Evolutionary conservation across 2,329 filamentous ascomycete species (phyloP), one percentile per base, ranked within the genome.

Genomic region (Penicillium sp.): DNA sequence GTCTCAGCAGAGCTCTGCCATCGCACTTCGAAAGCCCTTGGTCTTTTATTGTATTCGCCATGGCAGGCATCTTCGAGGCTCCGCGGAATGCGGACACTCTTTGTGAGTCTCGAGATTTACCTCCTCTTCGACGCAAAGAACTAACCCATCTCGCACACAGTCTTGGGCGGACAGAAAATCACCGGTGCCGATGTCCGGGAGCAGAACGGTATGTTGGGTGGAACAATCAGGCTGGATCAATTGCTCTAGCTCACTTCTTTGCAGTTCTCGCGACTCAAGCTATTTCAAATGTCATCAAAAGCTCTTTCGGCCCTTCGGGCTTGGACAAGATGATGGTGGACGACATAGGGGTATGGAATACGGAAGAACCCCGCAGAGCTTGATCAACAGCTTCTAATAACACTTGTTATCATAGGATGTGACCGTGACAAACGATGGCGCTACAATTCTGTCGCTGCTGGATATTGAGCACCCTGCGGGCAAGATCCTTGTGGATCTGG

Each of bases 241-340:
- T 55, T 48, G 26, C 23, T 39, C 19, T 55, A 7, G 19, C 57
- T 62, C 31, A 61, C 16, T 29, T n/a, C 3, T 13, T 36, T 58
- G 37, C 70, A 92, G 94, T 97, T 45, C 86, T 92, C 65, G 94
- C 94, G 65, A 97, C 94, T 42, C 92, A 97, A 75, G 92, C 93
- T 55, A 97, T 99, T 71, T 89, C 94, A 69, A 99, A 97, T 86
- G 92, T 99, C 56, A 92, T 99, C 76, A 97, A 96, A 82, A 96
- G 91, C 77, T 99, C 94, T 14, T 99, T 99, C 73, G 94, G 94
- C 52, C 94, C 94, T 48, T 96, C 91, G 59, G 94, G 94, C 45
- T 84, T 99, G 64, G 94, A 99, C 76, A 99, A 99, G 85, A 99
- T 99, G 94, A 97, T 99, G 94, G 94, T 99, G 68, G 94, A 99